These are phyloP conservation scores for Sugiyamaella novakii DNA, from an alignment of 1,139 yeast genomes.

Conservation along the genomic window DNA sequence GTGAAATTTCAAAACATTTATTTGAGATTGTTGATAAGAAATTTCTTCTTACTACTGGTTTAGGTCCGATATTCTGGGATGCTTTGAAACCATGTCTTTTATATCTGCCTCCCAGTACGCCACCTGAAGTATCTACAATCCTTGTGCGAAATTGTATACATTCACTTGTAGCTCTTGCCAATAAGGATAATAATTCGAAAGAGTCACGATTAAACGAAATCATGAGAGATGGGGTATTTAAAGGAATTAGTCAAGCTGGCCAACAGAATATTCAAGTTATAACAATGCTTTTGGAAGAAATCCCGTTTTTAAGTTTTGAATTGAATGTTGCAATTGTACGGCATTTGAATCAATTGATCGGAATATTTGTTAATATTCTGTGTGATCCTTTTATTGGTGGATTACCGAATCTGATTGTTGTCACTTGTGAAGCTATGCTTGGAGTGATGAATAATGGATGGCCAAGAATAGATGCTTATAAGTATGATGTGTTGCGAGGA, in stretches of 20 bases:
- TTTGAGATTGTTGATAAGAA: slow-evolving; percentile 33
- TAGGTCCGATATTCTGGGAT: slow-evolving; percentile 48
- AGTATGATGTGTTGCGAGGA: slow-evolving; percentile 43
- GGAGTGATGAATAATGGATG: slow-evolving; percentile 37
- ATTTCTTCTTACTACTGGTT: slow-evolving; percentile 47
- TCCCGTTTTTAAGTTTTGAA: slow-evolving; percentile 21
- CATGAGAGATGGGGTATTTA: slow-evolving; percentile 36
- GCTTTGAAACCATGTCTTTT: slow-evolving; percentile 37
- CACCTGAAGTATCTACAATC: slow-evolving; percentile 20
- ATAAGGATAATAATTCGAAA: slow-evolving; percentile 12
- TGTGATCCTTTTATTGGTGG: slow-evolving; percentile 41
- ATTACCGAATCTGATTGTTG: slow-evolving; percentile 30
- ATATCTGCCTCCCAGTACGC: slow-evolving; percentile 31
- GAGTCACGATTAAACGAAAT: slow-evolving; percentile 29
- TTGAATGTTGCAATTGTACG: slow-evolving; percentile 30
- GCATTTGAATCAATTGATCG: slow-evolving; percentile 35
- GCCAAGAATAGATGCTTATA: slow-evolving; percentile 41
- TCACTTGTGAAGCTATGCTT: slow-evolving; percentile 32
- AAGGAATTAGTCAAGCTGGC: slow-evolving; percentile 33
- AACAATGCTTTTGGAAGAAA: slow-evolving; percentile 24
- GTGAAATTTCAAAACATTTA: slow-evolving; percentile 41
- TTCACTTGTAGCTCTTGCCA: slow-evolving; percentile 26
- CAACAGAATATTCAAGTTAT: slow-evolving; percentile 31
- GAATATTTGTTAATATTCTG: slow-evolving; percentile 33
- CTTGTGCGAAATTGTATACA: slow-evolving; percentile 23